A percentile compares a stretch with the other conserved stretches of the same genome.
phyloP scores from a whole-genome alignment of 2,329 filamentous ascomycete genomes.

The Rosellinia necatrix region DNA sequence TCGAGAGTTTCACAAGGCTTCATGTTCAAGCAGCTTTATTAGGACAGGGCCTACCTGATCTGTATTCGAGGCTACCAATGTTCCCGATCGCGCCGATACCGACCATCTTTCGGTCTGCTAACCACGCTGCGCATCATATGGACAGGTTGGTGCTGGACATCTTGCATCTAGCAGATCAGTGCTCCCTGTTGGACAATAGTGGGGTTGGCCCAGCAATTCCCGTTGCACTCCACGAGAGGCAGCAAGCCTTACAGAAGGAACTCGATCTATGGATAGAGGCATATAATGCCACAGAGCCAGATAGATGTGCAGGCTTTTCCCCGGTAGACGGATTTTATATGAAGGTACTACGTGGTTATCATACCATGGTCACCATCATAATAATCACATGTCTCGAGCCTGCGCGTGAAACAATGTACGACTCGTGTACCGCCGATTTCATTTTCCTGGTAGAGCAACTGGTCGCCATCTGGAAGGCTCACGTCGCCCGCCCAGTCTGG shows the following conservation, averaged over 20 bases:
- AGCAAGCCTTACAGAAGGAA: slow-evolving; percentile 19
- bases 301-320: slow-evolving; percentile 20
- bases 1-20: slow-evolving; percentile 46
- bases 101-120: slow-evolving; percentile 30
- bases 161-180: slow-evolving; percentile 30
- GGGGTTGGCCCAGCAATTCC: background rate
- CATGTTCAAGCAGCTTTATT: slow-evolving; percentile 41
- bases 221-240: slow-evolving; percentile 17
- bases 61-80: slow-evolving; percentile 20
- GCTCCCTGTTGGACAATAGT: background rate
- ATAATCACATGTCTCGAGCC: slow-evolving; percentile 40
- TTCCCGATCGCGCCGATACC: slow-evolving; percentile 20
- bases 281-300: slow-evolving; percentile 33
- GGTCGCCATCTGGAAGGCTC: slow-evolving; percentile 18
- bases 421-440: slow-evolving; percentile 43
- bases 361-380: slow-evolving; percentile 52
- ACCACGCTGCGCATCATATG: slow-evolving; percentile 32
- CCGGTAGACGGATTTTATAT: slow-evolving; percentile 32
- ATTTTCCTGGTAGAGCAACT: slow-evolving; percentile 37
- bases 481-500: slow-evolving; percentile 16
- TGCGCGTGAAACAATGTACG: slow-evolving; percentile 44
- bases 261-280: slow-evolving; percentile 32
- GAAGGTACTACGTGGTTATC: slow-evolving; percentile 44
- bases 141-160: slow-evolving; percentile 34
- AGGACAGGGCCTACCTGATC: slow-evolving; percentile 28